Evolutionary conservation across 257 asterid species (phyloP).

Genomic region (Leptodermis oblonga): DNA sequence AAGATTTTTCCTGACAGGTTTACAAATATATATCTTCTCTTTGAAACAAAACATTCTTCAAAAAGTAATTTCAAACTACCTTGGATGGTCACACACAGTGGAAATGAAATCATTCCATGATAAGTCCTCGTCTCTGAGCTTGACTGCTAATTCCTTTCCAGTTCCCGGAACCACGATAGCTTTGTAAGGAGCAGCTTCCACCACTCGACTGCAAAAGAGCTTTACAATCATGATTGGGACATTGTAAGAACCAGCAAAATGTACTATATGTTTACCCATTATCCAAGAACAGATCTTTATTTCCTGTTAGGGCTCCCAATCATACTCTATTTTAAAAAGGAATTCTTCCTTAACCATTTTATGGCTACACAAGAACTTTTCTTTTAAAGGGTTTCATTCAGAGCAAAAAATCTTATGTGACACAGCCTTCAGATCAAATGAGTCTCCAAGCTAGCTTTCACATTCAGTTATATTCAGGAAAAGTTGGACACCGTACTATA

Average conservation of each 20-base stretch:
- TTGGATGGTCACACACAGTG: slow-evolving; percentile 39
- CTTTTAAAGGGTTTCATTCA: background rate
- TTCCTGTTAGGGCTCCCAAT: background rate
- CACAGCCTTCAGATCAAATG: background rate
- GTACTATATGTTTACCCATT: background rate
- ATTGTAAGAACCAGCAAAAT: background rate
- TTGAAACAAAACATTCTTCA: slow-evolving; percentile 2
- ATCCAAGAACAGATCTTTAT: background rate
- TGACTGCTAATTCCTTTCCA: slow-evolving; percentile 58
- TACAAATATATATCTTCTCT: background rate
- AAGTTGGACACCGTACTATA: background rate
- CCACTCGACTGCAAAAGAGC: slow-evolving; percentile 62
- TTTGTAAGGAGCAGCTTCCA: slow-evolving; percentile 63
- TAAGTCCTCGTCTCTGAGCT: slow-evolving; percentile 56
- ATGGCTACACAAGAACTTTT: background rate
- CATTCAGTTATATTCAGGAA: background rate
- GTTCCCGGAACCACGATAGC: slow-evolving; percentile 68
- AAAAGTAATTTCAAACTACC: slow-evolving; percentile 29
- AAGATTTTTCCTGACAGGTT: background rate
- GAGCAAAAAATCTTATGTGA: background rate
- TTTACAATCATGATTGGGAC: background rate
- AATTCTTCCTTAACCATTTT: background rate
- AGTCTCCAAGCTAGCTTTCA: background rate
- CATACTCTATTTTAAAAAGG: background rate
- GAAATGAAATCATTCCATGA: slow-evolving; percentile 73